Evolutionary conservation across 1,284 basidiomycete species (phyloP).

Genomic region (Rhodotorula sp.): DNA sequence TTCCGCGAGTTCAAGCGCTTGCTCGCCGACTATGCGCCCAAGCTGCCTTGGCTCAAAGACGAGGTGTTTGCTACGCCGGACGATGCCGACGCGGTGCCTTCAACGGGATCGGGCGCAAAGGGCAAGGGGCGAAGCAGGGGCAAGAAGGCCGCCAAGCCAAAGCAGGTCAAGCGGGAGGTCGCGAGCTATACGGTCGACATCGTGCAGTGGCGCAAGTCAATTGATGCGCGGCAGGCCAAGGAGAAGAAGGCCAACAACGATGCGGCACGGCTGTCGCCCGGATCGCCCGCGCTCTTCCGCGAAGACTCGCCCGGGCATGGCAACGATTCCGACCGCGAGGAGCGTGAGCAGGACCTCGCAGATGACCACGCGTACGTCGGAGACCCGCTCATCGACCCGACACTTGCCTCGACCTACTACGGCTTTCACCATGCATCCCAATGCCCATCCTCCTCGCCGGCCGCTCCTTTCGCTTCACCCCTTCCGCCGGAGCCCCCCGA

Average conservation of each 20-base stretch:
- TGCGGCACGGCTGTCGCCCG: background rate
- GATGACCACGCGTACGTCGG: background rate
- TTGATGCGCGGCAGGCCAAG: conserved; percentile 13
- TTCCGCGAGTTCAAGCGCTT: conserved; percentile 66
- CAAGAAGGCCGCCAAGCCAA: background rate
- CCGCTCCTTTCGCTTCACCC: too few species aligned
- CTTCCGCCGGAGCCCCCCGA: too few species aligned
- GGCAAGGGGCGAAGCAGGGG: background rate
- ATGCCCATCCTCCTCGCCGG: too few species aligned
- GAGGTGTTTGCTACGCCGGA: background rate
- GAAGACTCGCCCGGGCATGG: background rate
- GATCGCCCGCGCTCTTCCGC: background rate
- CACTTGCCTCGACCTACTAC: background rate
- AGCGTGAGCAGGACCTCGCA: background rate
- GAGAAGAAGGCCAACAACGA: background rate
- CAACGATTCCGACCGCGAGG: background rate
- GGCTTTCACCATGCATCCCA: background rate
- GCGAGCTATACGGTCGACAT: conserved; percentile 27
- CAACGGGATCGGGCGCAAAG: background rate
- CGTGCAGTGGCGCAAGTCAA: conserved; percentile 21
- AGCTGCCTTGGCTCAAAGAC: conserved; percentile 62
- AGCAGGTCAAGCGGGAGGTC: conserved; percentile 14
- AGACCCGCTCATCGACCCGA: conserved; percentile 9
- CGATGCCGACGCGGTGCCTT: background rate
- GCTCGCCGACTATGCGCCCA: conserved; percentile 62